These are phyloP conservation scores for Polyporus arcularius DNA, from an alignment of 768 basidiomycete species.

Conservation along the genomic window DNA sequence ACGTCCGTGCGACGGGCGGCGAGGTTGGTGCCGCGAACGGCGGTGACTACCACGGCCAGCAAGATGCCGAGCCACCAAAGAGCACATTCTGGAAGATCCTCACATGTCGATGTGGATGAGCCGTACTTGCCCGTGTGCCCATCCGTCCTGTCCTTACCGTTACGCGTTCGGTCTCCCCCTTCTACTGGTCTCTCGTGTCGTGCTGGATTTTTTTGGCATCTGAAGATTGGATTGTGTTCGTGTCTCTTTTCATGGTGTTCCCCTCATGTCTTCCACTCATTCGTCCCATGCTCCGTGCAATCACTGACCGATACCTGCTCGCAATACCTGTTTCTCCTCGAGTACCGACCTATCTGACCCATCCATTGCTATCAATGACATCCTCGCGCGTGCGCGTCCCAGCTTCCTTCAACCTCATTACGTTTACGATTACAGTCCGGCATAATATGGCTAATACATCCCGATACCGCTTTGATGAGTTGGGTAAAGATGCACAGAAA, in stretches of 20 bases:
- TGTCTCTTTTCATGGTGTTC: not conserved
- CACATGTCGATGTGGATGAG: conserved; percentile 75
- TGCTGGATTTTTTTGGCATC: conserved; percentile 8
- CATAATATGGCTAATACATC: conserved; percentile 20
- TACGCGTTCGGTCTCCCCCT: conserved; percentile 12
- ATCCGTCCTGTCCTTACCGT: conserved; percentile 28
- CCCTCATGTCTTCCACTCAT: conserved; percentile 9
- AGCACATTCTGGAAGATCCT: conserved; percentile 65
- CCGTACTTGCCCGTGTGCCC: conserved; percentile 4
- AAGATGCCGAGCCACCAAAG: conserved; percentile 55
- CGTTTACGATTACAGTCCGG: conserved; percentile 14
- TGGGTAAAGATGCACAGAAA: no score
- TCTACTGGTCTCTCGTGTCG: conserved; percentile 9
- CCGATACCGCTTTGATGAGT: no score
- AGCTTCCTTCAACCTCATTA: not conserved
- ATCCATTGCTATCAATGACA: not conserved
- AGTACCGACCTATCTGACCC: not conserved
- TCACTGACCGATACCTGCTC: conserved; percentile 17
- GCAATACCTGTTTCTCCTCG: conserved; percentile 2
- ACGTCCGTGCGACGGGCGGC: conserved; percentile 68
- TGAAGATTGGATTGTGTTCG: conserved; percentile 7
- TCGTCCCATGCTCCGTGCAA: conserved; percentile 3
- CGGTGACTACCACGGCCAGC: conserved; percentile 58
- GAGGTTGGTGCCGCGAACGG: conserved; percentile 67
- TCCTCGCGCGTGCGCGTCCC: not conserved